Evolutionary conservation across 495 filamentous ascomycete genomes (phyloP).

Genomic region (Neurospora sp.): DNA sequence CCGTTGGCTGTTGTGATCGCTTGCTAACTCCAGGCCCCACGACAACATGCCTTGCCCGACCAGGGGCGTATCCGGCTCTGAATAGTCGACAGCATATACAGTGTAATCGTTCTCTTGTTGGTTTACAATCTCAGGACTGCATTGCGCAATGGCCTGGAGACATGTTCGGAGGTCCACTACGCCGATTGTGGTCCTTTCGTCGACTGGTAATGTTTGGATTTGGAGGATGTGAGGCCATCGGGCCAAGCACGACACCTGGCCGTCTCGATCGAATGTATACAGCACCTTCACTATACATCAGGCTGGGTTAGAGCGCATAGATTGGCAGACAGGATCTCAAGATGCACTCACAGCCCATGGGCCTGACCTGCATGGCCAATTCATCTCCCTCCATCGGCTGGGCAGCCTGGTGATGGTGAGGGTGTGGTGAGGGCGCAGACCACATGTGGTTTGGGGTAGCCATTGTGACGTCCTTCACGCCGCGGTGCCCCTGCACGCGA

Average conservation of each 20-base stretch:
- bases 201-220: slow-evolving; percentile 68
- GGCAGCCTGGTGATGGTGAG: slow-evolving; percentile 1
- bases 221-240: slow-evolving; percentile 74
- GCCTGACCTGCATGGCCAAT: slow-evolving; percentile 34
- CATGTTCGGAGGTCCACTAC: slow-evolving; percentile 86
- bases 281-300: slow-evolving; percentile 72
- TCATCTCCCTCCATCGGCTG: slow-evolving; percentile 41
- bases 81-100: slow-evolving; percentile 94
- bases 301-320: slow-evolving; percentile 13
- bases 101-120: slow-evolving; percentile 84
- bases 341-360: slow-evolving; percentile 41
- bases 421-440: slow-evolving; percentile 17
- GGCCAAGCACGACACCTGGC: slow-evolving; percentile 83
- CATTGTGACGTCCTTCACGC: slow-evolving; percentile 13
- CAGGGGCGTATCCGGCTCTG: slow-evolving; percentile 82
- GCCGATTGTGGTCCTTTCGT: slow-evolving; percentile 64
- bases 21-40: slow-evolving; percentile 52
- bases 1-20: slow-evolving; percentile 45
- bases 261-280: slow-evolving; percentile 89
- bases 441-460: slow-evolving; percentile 18
- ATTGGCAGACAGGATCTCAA: not conserved
- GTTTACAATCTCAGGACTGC: slow-evolving; percentile 79
- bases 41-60: slow-evolving; percentile 96
- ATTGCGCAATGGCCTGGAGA: slow-evolving; percentile 67
- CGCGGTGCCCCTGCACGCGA: slow-evolving; percentile 6